A percentile compares a stretch with the other conserved stretches of the same genome.
Evolutionary conservation across 495 filamentous ascomycete genomes (phyloP).

Genomic region (Podospora australis): DNA sequence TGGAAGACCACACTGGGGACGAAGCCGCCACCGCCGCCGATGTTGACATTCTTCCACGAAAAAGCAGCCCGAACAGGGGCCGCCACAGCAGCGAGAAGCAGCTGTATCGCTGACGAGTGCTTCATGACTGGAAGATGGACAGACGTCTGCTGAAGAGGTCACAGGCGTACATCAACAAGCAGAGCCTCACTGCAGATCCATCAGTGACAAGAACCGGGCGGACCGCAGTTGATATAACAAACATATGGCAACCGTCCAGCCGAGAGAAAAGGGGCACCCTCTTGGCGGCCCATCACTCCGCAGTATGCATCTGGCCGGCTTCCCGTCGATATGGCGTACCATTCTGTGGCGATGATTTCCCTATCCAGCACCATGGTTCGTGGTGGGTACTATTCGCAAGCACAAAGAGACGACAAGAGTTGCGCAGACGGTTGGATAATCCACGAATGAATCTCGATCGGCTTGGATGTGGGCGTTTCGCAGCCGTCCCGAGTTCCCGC

Average conservation of each 20-base stretch:
- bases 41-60: slow-evolving; percentile 44
- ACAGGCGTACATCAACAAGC: slow-evolving; percentile 4
- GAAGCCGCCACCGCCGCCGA: slow-evolving; percentile 55
- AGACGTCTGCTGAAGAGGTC: slow-evolving; percentile 1
- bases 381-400: no score
- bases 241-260: background rate
- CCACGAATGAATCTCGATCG: slow-evolving; percentile 17
- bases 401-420: slow-evolving; percentile 1
- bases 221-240: slow-evolving; percentile 20
- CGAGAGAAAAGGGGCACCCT: background rate
- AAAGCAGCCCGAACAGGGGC: slow-evolving; percentile 26
- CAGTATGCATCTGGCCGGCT: slow-evolving; percentile 8
- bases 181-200: slow-evolving; percentile 10
- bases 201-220: background rate
- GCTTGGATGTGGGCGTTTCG: background rate
- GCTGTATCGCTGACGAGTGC: slow-evolving; percentile 23
- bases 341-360: slow-evolving; percentile 1
- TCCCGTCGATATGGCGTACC: slow-evolving; percentile 6
- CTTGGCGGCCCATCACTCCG: slow-evolving; percentile 4
- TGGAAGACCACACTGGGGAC: slow-evolving; percentile 54
- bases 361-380: slow-evolving; percentile 15
- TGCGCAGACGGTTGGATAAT: background rate
- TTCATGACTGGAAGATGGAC: slow-evolving; percentile 32
- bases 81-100: slow-evolving; percentile 27
- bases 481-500: slow-evolving; percentile 16